Conservation (phyloP, 1,284 basidiomycete species). For the Schizophyllum commune region DNA sequence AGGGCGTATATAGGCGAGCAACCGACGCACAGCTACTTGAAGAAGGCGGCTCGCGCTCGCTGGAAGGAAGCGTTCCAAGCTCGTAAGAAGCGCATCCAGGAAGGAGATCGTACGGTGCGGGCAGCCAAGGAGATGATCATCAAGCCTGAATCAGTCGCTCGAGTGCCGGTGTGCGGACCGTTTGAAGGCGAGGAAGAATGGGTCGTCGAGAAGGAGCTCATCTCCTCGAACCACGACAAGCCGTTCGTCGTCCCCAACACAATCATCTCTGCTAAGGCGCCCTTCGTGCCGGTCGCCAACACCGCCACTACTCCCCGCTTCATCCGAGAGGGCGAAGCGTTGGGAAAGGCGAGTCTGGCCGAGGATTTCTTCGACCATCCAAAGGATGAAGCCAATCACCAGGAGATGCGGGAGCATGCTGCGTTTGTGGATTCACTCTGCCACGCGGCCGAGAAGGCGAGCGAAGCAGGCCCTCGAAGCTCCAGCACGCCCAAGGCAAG, state of each 20-base stretch:
- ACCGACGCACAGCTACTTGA: neutral
- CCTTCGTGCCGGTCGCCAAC: constrained; percentile 11
- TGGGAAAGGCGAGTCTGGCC: constrained; percentile 3
- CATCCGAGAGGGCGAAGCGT: constrained; percentile 5
- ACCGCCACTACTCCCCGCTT: constrained; percentile 3
- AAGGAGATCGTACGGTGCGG: neutral
- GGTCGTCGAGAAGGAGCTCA: constrained; percentile 2
- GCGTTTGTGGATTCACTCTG: too few relatives aligned
- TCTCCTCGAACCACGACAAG: constrained; percentile 1
- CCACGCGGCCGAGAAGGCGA: too few relatives aligned
- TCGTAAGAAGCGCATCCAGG: neutral
- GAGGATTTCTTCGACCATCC: neutral
- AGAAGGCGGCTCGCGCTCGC: neutral
- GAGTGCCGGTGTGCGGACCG: neutral
- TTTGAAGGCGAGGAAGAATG: neutral
- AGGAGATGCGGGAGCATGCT: too few relatives aligned
- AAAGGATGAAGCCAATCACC: neutral
- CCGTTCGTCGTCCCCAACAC: constrained; percentile 8
- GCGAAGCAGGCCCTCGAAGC: too few relatives aligned
- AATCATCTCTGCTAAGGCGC: neutral
- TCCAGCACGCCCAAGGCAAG: too few relatives aligned
- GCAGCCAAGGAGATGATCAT: neutral
- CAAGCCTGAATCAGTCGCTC: neutral
- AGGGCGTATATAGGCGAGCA: neutral
- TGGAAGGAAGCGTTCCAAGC: neutral